Base-by-base conservation (phyloP, 2,329 filamentous ascomycete species). In the Emergomyces pasteurianus region DNA sequence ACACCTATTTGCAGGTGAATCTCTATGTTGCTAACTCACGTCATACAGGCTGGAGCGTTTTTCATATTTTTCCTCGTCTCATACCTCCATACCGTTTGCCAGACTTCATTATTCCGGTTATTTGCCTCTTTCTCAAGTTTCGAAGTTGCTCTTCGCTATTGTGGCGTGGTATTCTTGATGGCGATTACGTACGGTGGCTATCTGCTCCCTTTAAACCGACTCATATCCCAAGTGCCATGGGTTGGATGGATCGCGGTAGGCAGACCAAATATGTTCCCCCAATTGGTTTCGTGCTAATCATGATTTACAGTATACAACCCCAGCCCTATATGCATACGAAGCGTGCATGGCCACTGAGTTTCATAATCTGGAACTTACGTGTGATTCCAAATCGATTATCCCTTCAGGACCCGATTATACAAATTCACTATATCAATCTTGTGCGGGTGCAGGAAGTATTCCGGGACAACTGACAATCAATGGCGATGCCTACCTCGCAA, bases 281-380 rank as follows among this genome's bases (percentile, higher is more conserved):
- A 38, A 23, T 38, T 38, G 5, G 26, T 34, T 58, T n/a, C 28
- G 18, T 21, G 55, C 58, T 63, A 40, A 61, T 31, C 10, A 52
- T 36, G 2, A 1, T 26, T 52, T 38, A 53, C 80, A 77, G 65
- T 81, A 78, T 58, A 67, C 74, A 3, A 79, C 79, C 8, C 78
- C 78, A 0, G 67, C 75, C 2, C 66, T 75, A 0, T 88, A 86
- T 62, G 79, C 82, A 0, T 87, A 86, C 65, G 86, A 88, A 68
- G 80, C 81, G 10, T 79, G 87, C 3, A 77, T 87, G 68, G 73
- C 83, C 0, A 87, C 86, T 63, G 85, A 88, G 65, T 84, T 86
- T 62, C 72, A 78, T 16, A 77, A 78, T 52, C 68, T 76, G 3
- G 75, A 77, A 0, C 82, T 88, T 68, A 68, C 78, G 31, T 88